Percentiles rank a stretch among this genome's conserved stretches.
phyloP scores from a whole-genome alignment of 2,329 filamentous ascomycete species.

The Epichloe brachyelytri region DNA sequence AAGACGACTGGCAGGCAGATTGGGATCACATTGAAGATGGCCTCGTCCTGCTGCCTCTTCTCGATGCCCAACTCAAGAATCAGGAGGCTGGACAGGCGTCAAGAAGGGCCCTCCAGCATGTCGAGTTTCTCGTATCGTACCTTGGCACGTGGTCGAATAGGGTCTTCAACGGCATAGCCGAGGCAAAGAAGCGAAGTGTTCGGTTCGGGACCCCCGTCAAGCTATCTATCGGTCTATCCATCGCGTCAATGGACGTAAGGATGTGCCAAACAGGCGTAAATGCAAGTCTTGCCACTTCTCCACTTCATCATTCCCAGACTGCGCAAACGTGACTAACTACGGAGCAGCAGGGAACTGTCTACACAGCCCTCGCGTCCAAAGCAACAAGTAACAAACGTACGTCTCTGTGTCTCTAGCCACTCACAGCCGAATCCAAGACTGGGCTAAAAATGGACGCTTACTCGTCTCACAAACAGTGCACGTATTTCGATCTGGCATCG shows the following conservation, averaged over 20 bases:
- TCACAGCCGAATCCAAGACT: background rate
- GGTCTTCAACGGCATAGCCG: constrained; percentile 55
- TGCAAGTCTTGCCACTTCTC: constrained; percentile 16
- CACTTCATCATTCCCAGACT: background rate
- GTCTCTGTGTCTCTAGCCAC: background rate
- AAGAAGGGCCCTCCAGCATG: constrained; percentile 41
- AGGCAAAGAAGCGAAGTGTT: constrained; percentile 55
- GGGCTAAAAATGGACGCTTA: background rate
- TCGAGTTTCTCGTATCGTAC: constrained; percentile 51
- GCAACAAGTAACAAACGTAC: constrained; percentile 24
- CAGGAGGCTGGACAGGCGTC: constrained; percentile 31
- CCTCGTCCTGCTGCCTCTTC: constrained; percentile 31
- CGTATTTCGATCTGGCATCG: constrained; percentile 40
- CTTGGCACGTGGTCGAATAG: constrained; percentile 43
- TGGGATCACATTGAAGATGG: constrained; percentile 32
- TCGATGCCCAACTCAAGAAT: constrained; percentile 36
- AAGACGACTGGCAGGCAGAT: constrained; percentile 37
- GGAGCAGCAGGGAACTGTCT: constrained; percentile 23
- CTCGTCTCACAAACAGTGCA: constrained; percentile 30
- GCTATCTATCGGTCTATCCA: constrained; percentile 30
- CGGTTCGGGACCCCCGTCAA: constrained; percentile 46
- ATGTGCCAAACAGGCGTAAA: constrained; percentile 30
- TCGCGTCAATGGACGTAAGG: constrained; percentile 41
- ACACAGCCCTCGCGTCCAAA: constrained; percentile 30
- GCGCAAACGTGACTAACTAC: background rate